A percentile compares a stretch with the other conserved stretches of the same genome.
phyloP scores from a whole-genome alignment of 495 filamentous ascomycete species.

The Penicillium odoratum region DNA sequence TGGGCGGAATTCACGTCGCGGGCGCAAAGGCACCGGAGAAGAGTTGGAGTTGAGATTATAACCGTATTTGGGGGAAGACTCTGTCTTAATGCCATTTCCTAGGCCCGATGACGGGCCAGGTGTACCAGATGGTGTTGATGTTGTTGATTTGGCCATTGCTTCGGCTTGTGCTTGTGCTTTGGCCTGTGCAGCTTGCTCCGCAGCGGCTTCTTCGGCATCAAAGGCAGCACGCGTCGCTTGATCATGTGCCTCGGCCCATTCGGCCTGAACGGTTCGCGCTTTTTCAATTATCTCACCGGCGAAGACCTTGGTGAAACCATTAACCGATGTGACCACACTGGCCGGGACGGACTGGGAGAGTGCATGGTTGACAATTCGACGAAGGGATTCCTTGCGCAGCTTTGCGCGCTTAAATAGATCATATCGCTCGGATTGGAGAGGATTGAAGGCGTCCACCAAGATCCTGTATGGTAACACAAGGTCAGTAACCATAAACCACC shows the following conservation, averaged over 20 bases:
- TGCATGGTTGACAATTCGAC: slow-evolving; percentile 80
- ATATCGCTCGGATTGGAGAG: slow-evolving; percentile 68
- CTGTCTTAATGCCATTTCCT: slow-evolving; percentile 28
- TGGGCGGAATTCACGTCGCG: slow-evolving; percentile 29
- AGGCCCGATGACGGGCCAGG: slow-evolving; percentile 13
- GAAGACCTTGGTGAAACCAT: slow-evolving; percentile 80
- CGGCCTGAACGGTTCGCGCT: slow-evolving; percentile 73
- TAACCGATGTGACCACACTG: slow-evolving; percentile 75
- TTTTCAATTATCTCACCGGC: slow-evolving; percentile 80
- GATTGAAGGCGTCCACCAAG: slow-evolving; percentile 67
- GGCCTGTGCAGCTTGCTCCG: slow-evolving; percentile 43
- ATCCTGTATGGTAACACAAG: slow-evolving; percentile 44
- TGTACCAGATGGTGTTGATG: slow-evolving; percentile 20
- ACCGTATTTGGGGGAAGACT: slow-evolving; percentile 10
- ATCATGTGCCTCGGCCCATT: slow-evolving; percentile 65
- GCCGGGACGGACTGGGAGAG: slow-evolving; percentile 83
- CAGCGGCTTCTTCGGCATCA: slow-evolving; percentile 35
- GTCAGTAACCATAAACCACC: slow-evolving; percentile 5
- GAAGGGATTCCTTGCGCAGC: slow-evolving; percentile 61
- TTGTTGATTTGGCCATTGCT: slow-evolving; percentile 15
- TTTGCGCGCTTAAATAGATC: slow-evolving; percentile 71
- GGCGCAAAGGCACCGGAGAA: slow-evolving; percentile 19
- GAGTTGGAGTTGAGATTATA: slow-evolving; percentile 15
- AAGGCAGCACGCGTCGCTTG: slow-evolving; percentile 35
- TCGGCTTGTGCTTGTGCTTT: slow-evolving; percentile 28